Percentiles rank a stretch among this genome's conserved stretches.
These are phyloP conservation scores for Acephala macrosclerotiorum DNA, from an alignment of 2,329 filamentous ascomycete species.

Conservation along the genomic window DNA sequence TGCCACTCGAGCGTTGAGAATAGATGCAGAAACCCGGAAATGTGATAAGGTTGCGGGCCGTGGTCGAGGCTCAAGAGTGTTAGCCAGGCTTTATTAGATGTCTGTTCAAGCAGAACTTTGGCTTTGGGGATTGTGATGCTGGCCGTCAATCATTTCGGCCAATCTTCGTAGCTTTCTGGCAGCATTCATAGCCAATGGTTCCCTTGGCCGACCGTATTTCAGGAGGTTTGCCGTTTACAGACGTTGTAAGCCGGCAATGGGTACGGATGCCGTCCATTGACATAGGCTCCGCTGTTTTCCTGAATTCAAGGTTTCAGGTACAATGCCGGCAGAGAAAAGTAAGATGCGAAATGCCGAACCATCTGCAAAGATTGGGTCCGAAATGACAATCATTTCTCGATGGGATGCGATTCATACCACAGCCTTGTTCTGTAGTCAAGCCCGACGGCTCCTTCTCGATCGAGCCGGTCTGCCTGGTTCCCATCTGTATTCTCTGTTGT, in stretches of 20 bases:
- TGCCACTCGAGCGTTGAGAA: not conserved
- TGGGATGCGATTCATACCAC: not conserved
- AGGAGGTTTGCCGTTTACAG: not conserved
- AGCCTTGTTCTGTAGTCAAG: not conserved
- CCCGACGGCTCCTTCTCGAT: too few species aligned
- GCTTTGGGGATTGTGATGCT: not conserved
- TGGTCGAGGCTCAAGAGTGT: not conserved
- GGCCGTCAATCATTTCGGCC: not conserved
- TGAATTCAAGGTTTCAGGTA: not conserved
- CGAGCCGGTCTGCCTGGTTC: too few species aligned
- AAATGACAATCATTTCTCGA: not conserved
- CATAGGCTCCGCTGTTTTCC: not conserved
- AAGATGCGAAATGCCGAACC: not conserved
- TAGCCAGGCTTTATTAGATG: not conserved
- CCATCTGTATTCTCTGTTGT: not conserved
- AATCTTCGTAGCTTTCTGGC: not conserved
- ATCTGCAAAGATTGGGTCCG: not conserved
- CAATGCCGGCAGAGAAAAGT: not conserved
- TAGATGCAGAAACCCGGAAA: slow-evolving; percentile 1
- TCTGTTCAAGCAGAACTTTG: not conserved
- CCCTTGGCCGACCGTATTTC: not conserved
- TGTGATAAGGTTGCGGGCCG: slow-evolving; percentile 7
- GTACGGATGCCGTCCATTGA: not conserved
- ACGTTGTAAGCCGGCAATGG: not conserved
- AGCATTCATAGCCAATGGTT: not conserved